These are phyloP conservation scores for Paramecium biaurelia DNA, from an alignment of 73 alveolate species.

Conservation along the genomic window DNA sequence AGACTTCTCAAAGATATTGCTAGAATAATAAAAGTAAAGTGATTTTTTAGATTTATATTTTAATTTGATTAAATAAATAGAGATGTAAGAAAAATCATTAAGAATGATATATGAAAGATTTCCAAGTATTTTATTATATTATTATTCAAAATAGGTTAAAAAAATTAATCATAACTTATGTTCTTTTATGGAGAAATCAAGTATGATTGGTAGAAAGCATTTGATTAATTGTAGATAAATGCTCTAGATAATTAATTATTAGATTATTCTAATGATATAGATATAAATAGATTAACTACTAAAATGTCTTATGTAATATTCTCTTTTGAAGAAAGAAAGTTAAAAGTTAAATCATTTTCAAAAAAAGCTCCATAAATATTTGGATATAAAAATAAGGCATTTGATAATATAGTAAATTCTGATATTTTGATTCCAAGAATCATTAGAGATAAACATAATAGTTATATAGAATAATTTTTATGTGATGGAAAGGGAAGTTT, in stretches of 20 bases:
- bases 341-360: background rate
- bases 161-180: background rate
- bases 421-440: background rate
- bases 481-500: background rate
- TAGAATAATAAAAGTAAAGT: background rate
- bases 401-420: background rate
- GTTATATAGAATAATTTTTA: background rate
- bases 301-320: background rate
- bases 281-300: background rate
- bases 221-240: background rate
- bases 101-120: background rate
- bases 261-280: background rate
- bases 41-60: background rate
- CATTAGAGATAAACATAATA: background rate
- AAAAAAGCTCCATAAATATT: background rate
- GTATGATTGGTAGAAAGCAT: background rate
- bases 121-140: background rate
- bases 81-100: background rate
- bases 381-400: background rate
- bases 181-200: background rate
- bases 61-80: background rate
- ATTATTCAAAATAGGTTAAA: background rate
- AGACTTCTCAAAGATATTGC: background rate
- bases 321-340: background rate
- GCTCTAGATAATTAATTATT: background rate